Conservation (phyloP, 2,329 filamentous ascomycete species). For the Xylaria sp. region DNA sequence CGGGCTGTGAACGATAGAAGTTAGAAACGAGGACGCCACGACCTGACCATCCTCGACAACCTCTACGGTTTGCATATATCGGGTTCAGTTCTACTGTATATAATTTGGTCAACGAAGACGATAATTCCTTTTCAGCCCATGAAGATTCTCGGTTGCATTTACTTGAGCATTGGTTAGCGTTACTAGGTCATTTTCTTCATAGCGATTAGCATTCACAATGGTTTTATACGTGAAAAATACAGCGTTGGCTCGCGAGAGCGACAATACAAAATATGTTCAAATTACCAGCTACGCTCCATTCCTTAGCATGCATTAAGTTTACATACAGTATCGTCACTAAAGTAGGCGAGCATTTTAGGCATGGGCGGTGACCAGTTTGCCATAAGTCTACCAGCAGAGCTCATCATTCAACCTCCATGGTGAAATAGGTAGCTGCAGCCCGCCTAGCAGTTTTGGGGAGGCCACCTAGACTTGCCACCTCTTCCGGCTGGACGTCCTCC, state of each 20-base stretch:
- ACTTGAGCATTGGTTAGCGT: constrained; percentile 2
- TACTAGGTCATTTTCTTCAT: neutral
- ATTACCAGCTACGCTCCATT: neutral
- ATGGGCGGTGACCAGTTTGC: too few relatives aligned
- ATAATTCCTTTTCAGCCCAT: constrained; percentile 21
- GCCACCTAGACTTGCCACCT: neutral
- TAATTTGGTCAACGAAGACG: constrained; percentile 25
- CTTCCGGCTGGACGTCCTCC: too few relatives aligned
- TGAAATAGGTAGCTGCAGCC: too few relatives aligned
- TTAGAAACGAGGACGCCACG: neutral
- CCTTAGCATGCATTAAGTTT: neutral
- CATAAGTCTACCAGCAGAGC: too few relatives aligned
- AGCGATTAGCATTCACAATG: constrained; percentile 14
- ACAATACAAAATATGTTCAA: neutral
- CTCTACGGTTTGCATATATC: constrained; percentile 23
- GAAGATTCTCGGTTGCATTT: constrained; percentile 18
- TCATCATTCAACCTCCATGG: too few relatives aligned
- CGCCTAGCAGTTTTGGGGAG: neutral
- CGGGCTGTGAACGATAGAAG: constrained; percentile 22
- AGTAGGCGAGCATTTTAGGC: too few relatives aligned
- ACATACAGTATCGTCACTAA: too few relatives aligned
- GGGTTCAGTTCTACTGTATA: constrained; percentile 35
- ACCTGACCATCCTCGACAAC: constrained; percentile 11
- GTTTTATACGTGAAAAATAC: neutral
- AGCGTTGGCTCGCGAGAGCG: neutral